A percentile compares a stretch with the other conserved stretches of the same genome.
Conservation (phyloP, 257 asterid genomes). For the Salvia miltiorrhiza region DNA sequence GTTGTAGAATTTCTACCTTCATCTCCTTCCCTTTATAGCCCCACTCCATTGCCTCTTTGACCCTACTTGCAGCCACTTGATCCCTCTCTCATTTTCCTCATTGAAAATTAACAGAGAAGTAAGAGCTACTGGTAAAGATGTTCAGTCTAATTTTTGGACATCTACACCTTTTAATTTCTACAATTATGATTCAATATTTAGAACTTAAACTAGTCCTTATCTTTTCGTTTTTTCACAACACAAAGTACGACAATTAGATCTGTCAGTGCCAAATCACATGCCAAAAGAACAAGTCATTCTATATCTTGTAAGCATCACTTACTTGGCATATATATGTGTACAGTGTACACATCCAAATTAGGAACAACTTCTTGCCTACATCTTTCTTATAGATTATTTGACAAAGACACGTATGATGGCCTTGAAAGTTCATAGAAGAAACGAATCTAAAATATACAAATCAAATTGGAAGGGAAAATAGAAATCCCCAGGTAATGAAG, state of each 20-base stretch:
- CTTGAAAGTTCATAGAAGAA: not conserved
- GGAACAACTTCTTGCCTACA: not conserved
- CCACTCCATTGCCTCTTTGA: too few relatives aligned
- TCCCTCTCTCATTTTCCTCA: not conserved
- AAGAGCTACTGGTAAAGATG: too few relatives aligned
- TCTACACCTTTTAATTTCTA: not conserved
- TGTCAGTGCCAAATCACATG: not conserved
- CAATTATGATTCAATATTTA: not conserved
- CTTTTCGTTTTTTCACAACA: not conserved
- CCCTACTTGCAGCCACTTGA: not conserved
- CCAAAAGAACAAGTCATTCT: not conserved
- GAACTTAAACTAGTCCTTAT: not conserved
- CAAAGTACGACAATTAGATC: not conserved
- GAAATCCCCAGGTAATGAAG: not conserved
- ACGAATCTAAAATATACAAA: not conserved
- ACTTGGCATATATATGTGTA: not conserved
- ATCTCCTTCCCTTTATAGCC: too few relatives aligned
- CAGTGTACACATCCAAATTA: not conserved
- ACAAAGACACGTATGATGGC: not conserved
- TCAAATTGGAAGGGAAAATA: not conserved
- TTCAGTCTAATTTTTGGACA: too few relatives aligned
- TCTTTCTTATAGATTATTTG: not conserved
- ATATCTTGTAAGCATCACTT: constrained; percentile 10
- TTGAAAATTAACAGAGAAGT: not conserved
- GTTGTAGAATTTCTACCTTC: too few relatives aligned